Conservation (phyloP, 345 rosid species). For the Cochlearia excelsa region DNA sequence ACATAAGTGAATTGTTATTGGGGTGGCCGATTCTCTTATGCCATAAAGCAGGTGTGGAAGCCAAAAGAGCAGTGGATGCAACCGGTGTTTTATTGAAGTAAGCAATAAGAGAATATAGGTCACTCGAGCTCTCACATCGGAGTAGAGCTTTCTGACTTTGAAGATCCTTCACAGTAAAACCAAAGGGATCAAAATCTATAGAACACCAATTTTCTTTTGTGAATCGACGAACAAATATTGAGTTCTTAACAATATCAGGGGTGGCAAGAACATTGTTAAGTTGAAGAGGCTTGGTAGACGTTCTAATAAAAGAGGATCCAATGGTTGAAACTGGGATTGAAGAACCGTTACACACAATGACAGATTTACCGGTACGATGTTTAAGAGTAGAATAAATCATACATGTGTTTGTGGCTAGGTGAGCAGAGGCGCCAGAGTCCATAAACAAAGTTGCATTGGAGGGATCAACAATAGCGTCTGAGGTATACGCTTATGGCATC, state of each 20-base stretch:
- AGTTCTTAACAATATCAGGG: neutral
- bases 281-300: neutral
- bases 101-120: neutral
- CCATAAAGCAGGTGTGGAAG: neutral
- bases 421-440: neutral
- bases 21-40: neutral
- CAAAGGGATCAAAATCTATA: neutral
- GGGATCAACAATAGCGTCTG: neutral
- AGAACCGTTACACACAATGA: neutral
- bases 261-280: neutral
- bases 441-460: neutral
- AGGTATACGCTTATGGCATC: neutral
- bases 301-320: neutral
- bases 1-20: neutral
- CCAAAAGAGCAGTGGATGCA: neutral
- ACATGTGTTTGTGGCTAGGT: neutral
- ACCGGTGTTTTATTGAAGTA: neutral
- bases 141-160: neutral
- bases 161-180: neutral
- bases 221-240: neutral
- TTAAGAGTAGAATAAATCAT: neutral
- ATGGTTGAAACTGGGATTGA: neutral
- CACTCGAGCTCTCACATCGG: neutral
- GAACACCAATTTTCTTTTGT: neutral
- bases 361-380: neutral